Conservation (phyloP, 164 flowering plant species). For the Macadamia integrifolia region DNA sequence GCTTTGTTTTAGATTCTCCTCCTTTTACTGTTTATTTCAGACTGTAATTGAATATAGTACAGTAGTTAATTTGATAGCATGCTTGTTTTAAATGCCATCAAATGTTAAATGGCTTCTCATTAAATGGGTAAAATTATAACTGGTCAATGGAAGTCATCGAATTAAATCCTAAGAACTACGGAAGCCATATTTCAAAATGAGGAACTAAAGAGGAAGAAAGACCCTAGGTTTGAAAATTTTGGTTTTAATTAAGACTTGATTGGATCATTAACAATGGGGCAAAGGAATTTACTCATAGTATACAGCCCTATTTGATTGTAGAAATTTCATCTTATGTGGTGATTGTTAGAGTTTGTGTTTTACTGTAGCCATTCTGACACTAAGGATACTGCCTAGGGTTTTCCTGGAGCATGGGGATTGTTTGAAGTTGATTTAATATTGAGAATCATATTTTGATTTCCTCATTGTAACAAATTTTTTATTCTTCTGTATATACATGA, state of each 20-base stretch:
- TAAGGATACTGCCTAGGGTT: background rate
- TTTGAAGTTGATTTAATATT: background rate
- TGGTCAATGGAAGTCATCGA: background rate
- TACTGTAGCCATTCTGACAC: background rate
- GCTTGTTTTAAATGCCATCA: background rate
- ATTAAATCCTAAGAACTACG: background rate
- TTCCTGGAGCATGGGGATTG: background rate
- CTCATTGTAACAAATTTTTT: background rate
- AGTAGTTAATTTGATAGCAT: background rate
- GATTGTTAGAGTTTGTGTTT: background rate
- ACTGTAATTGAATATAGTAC: too few species aligned
- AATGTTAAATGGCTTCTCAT: background rate
- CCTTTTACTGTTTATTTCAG: too few species aligned
- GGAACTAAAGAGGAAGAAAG: background rate
- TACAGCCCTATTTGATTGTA: background rate
- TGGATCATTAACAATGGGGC: background rate
- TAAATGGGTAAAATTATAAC: background rate
- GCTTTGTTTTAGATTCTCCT: background rate
- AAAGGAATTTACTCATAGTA: background rate
- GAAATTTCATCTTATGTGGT: background rate
- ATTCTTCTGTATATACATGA: background rate
- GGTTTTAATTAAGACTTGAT: background rate
- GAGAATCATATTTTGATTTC: background rate
- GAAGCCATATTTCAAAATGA: background rate
- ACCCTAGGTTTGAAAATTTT: background rate